A percentile compares a stretch with the other conserved stretches of the same genome.
Evolutionary conservation across 108 stramenopile species (phyloP).

Genomic region (Cylindrotheca closterium): DNA sequence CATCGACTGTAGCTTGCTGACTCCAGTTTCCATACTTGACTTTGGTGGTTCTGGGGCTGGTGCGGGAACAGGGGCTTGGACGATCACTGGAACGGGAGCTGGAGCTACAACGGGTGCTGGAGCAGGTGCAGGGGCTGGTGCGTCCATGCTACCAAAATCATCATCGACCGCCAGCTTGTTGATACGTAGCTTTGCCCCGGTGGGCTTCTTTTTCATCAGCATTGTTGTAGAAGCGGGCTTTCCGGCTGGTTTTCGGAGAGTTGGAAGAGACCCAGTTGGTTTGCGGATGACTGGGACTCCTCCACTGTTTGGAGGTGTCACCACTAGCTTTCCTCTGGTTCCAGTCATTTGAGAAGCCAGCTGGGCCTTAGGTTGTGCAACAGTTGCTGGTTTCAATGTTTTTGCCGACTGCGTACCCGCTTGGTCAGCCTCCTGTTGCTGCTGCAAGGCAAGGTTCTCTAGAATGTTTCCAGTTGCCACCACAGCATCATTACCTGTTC

Average conservation of each 20-base stretch:
- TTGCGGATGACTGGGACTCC: conserved; percentile 60
- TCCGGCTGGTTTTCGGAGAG: conserved; percentile 67
- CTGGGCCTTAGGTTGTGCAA: conserved; percentile 61
- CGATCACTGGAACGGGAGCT: conserved; percentile 7
- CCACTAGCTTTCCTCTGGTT: conserved; percentile 59
- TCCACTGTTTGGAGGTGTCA: conserved; percentile 65
- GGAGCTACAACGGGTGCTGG: conserved; percentile 27
- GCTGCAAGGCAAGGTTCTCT: conserved; percentile 58
- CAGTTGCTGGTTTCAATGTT: conserved; percentile 14
- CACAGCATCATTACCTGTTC: conserved; percentile 5
- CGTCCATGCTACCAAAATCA: conserved; percentile 19
- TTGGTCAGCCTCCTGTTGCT: conserved; percentile 48
- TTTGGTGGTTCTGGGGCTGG: conserved; percentile 40
- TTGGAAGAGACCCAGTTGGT: conserved; percentile 55
- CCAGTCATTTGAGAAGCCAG: conserved; percentile 63
- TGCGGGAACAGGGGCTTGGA: conserved; percentile 25
- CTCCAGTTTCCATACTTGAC: conserved; percentile 59
- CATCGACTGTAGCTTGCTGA: conserved; percentile 76
- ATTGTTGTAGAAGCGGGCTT: conserved; percentile 38
- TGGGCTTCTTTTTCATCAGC: conserved; percentile 68
- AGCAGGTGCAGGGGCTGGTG: conserved; percentile 63
- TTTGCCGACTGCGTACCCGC: conserved; percentile 41
- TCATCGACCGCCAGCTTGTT: conserved; percentile 52
- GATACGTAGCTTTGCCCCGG: conserved; percentile 55
- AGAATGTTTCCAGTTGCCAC: conserved; percentile 36